Percentiles rank a stretch among this genome's conserved stretches.
Conservation (phyloP, 2,329 filamentous ascomycete genomes). For the Colletotrichum tabaci region DNA sequence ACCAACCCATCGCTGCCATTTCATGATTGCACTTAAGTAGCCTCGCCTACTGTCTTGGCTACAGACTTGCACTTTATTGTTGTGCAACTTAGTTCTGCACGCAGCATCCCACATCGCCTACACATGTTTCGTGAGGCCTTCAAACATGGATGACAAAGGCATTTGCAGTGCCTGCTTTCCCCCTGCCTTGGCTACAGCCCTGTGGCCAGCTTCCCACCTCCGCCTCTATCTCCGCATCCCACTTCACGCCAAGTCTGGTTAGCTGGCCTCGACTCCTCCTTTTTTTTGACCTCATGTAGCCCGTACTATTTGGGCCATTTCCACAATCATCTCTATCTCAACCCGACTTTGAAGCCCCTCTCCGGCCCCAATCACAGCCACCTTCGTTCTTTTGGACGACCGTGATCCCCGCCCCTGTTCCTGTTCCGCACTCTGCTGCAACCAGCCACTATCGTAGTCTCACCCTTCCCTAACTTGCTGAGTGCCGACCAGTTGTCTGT, state of each 20-base stretch:
- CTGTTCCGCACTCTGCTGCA: background rate
- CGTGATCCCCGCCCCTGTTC: background rate
- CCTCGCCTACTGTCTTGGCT: background rate
- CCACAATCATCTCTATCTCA: background rate
- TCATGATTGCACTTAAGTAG: too few relatives aligned
- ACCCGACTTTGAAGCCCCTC: background rate
- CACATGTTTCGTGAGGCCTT: background rate
- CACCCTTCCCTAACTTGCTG: background rate
- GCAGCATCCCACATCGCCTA: background rate
- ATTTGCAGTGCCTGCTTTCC: background rate
- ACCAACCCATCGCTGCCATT: background rate
- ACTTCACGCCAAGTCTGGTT: background rate
- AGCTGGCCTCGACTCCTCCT: background rate
- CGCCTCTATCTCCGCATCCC: conserved; percentile 9
- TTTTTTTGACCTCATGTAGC: background rate
- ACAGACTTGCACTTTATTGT: background rate
- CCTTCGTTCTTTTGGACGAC: background rate
- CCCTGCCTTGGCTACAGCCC: background rate
- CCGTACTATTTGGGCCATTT: background rate
- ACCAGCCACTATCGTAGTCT: background rate
- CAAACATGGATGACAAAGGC: background rate
- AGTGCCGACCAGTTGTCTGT: background rate
- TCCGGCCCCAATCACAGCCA: background rate
- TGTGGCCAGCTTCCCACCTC: conserved; percentile 1
- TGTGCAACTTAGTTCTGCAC: background rate